Evolutionary conservation across 768 basidiomycete species (phyloP), one percentile per base, ranked within the genome.

Genomic region (Naganishia onofrii): DNA sequence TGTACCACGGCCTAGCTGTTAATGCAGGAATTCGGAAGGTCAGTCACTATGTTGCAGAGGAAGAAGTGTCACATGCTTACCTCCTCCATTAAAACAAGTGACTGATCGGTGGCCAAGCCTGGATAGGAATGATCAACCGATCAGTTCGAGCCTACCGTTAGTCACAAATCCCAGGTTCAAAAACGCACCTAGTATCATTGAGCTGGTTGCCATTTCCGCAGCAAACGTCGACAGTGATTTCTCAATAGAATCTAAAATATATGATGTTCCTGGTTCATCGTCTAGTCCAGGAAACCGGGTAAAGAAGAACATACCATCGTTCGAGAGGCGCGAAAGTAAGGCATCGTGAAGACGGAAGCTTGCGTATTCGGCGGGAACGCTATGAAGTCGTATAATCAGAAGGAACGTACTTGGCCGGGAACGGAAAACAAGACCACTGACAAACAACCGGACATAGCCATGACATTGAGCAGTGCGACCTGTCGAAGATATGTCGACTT

Each of bases 401-500:
- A 7, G 2, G 4, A 21, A 21, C 21, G 53, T 23, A 15, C 34
- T 21, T 31, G 34, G 44, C 23, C n/a, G n/a, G n/a, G 10, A 17
- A 21, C 1, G 28, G 9, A 38, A 5, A 31, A 23, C 38, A n/a
- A 2, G n/a, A 53, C 28, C 4, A 71, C 82, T 73, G 56, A 81
- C 82, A 90, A 95, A 79, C 88, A 92, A 0, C 93, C 90, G 71
- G 88, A 88, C 87, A 93, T 89, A 0, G 92, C 92, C 87, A 95
- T 89, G 42, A 93, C 83, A 0, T 87, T 84, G 54, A 97, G 81
- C 2, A 97, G 83, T 0, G 89, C 94, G 34, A 92, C 86, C 80
- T 97, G 94, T 17, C 89, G 86, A 19, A 99, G 83, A 76, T 93
- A 95, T 0, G 94, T 98, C 77, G 91, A 94, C 81, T 99, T 98